phyloP scores from a whole-genome alignment of 176 grass and related monocot species.

The Rhipidocladum racemiflorum region DNA sequence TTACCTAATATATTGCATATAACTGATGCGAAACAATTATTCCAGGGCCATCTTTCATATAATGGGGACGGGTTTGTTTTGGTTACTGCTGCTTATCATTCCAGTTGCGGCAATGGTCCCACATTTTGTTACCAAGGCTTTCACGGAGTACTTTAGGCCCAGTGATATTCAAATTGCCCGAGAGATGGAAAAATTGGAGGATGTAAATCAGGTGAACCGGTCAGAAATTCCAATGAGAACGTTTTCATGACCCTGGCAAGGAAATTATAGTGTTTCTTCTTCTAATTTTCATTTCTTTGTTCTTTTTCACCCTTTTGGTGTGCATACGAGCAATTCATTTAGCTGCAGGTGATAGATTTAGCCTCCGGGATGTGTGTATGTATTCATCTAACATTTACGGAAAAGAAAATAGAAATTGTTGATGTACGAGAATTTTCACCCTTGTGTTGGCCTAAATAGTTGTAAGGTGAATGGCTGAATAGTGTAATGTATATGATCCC shows the following conservation, averaged over 20 bases:
- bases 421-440: not conserved
- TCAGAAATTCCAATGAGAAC: constrained; percentile 59
- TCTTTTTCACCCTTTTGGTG: constrained; percentile 24
- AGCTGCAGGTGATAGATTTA: constrained; percentile 35
- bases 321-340: constrained; percentile 57
- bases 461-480: constrained; percentile 4
- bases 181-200: constrained; percentile 64
- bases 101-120: constrained; percentile 61
- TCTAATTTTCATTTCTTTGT: not conserved
- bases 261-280: constrained; percentile 15
- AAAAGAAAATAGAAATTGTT: constrained; percentile 42
- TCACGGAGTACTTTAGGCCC: constrained; percentile 50
- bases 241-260: constrained; percentile 35
- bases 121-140: constrained; percentile 63
- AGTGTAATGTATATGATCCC: constrained; percentile 12
- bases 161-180: constrained; percentile 75
- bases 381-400: constrained; percentile 29
- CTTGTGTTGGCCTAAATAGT: not conserved
- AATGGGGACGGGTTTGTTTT: constrained; percentile 65
- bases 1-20: constrained; percentile 15
- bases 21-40: constrained; percentile 9
- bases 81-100: constrained; percentile 61
- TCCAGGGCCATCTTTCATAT: constrained; percentile 77
- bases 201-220: constrained; percentile 35
- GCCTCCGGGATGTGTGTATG: constrained; percentile 26